Evolutionary conservation across 768 basidiomycete species (phyloP).

Genomic region (Rhodotorula graminis): DNA sequence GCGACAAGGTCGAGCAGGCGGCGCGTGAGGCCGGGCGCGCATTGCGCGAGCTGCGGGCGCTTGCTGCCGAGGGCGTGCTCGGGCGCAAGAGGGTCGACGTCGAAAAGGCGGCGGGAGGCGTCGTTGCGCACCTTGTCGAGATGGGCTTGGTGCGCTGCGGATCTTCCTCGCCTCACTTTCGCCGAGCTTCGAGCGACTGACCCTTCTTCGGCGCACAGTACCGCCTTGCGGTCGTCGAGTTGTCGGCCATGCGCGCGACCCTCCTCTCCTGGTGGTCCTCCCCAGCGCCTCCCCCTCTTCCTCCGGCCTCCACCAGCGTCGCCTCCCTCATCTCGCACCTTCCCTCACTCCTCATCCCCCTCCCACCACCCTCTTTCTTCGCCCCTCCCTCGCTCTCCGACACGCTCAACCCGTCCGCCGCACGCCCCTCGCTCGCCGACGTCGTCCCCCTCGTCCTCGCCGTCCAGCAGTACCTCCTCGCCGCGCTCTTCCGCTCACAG

Average conservation of each 20-base stretch:
- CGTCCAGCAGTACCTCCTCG: slow-evolving; percentile 27
- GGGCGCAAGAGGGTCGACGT: slow-evolving; percentile 56
- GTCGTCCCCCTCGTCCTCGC: slow-evolving; percentile 31
- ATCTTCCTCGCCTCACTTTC: slow-evolving; percentile 49
- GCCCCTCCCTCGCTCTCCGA: slow-evolving; percentile 20
- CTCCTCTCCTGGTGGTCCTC: slow-evolving; percentile 34
- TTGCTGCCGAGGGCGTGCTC: slow-evolving; percentile 24
- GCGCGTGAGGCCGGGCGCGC: slow-evolving; percentile 46
- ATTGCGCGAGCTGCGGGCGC: slow-evolving; percentile 53
- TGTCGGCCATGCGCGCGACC: slow-evolving; percentile 16
- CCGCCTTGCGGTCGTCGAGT: slow-evolving; percentile 19
- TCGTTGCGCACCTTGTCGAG: slow-evolving; percentile 62
- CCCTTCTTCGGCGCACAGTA: slow-evolving; percentile 8
- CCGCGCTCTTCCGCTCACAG: slow-evolving; percentile 14
- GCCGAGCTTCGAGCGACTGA: background rate
- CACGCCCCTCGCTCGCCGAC: slow-evolving; percentile 9
- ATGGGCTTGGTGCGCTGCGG: slow-evolving; percentile 62
- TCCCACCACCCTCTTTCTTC: slow-evolving; percentile 24
- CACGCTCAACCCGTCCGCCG: slow-evolving; percentile 4
- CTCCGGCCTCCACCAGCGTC: slow-evolving; percentile 35
- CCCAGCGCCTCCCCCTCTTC: slow-evolving; percentile 46
- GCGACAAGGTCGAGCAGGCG: slow-evolving; percentile 16
- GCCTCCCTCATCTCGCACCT: slow-evolving; percentile 16
- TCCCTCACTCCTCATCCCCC: slow-evolving; percentile 7
- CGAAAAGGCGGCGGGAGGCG: slow-evolving; percentile 66